Evolutionary conservation across 331 rosid genomes (phyloP), one percentile per base, ranked within the genome.

Genomic region (Quercus phellos): DNA sequence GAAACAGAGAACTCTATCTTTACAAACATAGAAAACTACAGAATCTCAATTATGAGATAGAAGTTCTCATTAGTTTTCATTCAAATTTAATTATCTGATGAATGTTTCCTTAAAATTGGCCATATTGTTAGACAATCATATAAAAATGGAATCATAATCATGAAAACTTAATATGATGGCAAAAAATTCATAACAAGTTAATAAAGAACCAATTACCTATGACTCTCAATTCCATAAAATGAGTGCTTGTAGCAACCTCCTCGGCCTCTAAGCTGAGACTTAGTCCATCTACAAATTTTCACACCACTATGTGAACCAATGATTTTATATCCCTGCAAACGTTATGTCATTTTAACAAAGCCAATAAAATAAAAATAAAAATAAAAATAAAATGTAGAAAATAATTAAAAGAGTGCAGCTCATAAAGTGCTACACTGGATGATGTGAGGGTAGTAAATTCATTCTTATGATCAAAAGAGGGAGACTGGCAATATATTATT

Each of bases 201-300:
- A 67, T 1, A 35, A 54, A 63, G 67, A 55, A 29, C 13, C 51
- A 32, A 75, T 81, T 88, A 90, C 98, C 99, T 91, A 74, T 94
- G 99, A 83, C 99, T 94, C 86, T 94, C 98, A 21, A 94, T 94
- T 74, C 98, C 99, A 86, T 94, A 94, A 79, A 94, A 94, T n/a
- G 99, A 92, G 81, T 95, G 99, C 87, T 95, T 95, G 84, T 95
- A 94, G 87, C 97, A 92, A 81, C 99, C 99, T 64, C 99, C 98
- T 51, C 99, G 85, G 27, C 99, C 99, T 78, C 99, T 88, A 72
- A 94, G 99, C 72, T 92, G 99, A 2, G 98, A 93, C 87, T 94
- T 94, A 34, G 99, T 92, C 99, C 99, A 94, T 90, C 99, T 88
- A 87, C 99, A 94, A 80, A 95, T 89, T 84, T 95, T 95, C 64